A percentile compares a stretch with the other conserved stretches of the same genome.
phyloP scores from a whole-genome alignment of 805 yeast species.

The Pichia occidentalis region DNA sequence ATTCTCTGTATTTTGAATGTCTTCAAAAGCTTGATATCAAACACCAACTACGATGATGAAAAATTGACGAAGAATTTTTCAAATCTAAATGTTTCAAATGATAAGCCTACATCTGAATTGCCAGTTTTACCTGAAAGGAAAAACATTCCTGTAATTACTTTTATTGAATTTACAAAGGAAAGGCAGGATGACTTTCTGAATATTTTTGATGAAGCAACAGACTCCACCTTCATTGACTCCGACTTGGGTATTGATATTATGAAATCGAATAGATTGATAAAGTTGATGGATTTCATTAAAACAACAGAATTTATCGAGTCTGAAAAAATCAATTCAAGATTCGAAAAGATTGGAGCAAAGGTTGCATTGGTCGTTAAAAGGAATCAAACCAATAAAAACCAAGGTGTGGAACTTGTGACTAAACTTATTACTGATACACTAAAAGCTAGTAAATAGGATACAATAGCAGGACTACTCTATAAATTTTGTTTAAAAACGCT shows the following conservation, averaged over 20 bases:
- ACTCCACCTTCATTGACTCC: conserved; percentile 27
- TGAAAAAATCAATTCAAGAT: neutral
- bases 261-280: conserved; percentile 40
- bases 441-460: too few relatives aligned
- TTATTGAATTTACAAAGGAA: conserved; percentile 36
- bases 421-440: conserved; percentile 17
- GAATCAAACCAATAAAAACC: neutral
- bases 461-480: too few relatives aligned
- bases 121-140: conserved; percentile 1
- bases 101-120: neutral
- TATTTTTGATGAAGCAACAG: conserved; percentile 34
- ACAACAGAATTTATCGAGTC: conserved; percentile 20
- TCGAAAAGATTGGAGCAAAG: neutral
- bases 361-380: neutral
- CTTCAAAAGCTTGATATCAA: conserved; percentile 57
- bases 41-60: conserved; percentile 21
- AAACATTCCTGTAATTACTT: conserved; percentile 36
- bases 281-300: conserved; percentile 46
- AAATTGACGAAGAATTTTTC: conserved; percentile 1
- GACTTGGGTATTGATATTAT: conserved; percentile 18
- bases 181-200: conserved; percentile 39
- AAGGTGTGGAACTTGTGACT: conserved; percentile 6
- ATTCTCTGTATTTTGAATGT: conserved; percentile 58
- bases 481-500: too few relatives aligned
- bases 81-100: neutral